Evolutionary conservation across 106 monocot species (phyloP).

Genomic region (Hemerocallis citrina): DNA sequence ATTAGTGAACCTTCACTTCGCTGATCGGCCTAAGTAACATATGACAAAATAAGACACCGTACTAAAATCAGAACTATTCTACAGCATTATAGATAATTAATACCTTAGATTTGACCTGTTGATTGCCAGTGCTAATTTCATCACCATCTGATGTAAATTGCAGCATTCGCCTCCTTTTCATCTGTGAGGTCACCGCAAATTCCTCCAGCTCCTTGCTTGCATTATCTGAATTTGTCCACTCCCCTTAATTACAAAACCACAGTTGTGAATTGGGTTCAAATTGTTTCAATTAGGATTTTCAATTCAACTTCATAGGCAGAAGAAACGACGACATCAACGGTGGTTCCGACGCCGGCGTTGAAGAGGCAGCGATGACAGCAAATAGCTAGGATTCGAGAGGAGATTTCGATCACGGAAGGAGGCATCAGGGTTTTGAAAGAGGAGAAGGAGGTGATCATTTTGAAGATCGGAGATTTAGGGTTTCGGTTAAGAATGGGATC

Average conservation of each 20-base stretch:
- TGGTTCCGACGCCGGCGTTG: too few relatives aligned
- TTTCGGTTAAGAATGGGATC: too few relatives aligned
- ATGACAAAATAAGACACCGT: neutral
- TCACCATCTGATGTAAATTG: constrained; percentile 48
- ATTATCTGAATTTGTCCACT: constrained; percentile 38
- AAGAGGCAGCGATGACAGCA: too few relatives aligned
- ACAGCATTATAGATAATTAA: neutral
- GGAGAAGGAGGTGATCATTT: too few relatives aligned
- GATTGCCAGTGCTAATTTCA: constrained; percentile 19
- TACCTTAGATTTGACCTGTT: constrained; percentile 44
- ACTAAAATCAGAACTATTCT: constrained; percentile 3
- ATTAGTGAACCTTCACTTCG: constrained; percentile 25
- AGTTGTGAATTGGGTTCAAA: too few relatives aligned
- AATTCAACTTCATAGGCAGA: too few relatives aligned
- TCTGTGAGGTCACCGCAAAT: constrained; percentile 37
- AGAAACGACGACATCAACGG: too few relatives aligned
- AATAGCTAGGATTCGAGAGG: too few relatives aligned
- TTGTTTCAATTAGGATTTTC: too few relatives aligned
- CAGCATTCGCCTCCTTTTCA: constrained; percentile 82
- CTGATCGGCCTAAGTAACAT: constrained; percentile 26
- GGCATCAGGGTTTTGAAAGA: too few relatives aligned
- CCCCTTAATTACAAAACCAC: constrained; percentile 7
- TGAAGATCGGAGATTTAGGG: too few relatives aligned
- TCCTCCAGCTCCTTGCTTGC: constrained; percentile 33
- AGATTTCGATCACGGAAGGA: too few relatives aligned